Evolutionary conservation across 495 filamentous ascomycete species (phyloP).

Genomic region (Parathielavia hyrcaniae): DNA sequence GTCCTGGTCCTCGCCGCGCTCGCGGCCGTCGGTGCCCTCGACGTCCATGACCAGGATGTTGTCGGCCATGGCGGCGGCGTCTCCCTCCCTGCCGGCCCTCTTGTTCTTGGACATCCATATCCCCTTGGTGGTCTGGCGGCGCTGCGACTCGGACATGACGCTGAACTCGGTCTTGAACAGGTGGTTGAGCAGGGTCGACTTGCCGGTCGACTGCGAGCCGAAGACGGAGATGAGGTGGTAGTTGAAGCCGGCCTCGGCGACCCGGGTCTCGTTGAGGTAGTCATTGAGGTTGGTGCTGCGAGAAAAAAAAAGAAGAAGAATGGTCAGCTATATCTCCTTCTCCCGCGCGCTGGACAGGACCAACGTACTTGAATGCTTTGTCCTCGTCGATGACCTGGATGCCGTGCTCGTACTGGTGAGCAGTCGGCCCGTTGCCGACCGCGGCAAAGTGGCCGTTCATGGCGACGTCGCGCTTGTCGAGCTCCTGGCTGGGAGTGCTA

Average conservation of each 20-base stretch:
- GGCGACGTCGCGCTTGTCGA: slow-evolving; percentile 17
- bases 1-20: slow-evolving; percentile 96
- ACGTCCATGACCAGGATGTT: slow-evolving; percentile 99
- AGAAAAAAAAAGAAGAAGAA: slow-evolving; percentile 5
- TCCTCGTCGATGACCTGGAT: slow-evolving; percentile 95
- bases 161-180: slow-evolving; percentile 94
- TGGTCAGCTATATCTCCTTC: slow-evolving; percentile 6
- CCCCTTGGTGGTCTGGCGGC: slow-evolving; percentile 94
- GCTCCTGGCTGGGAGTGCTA: not conserved
- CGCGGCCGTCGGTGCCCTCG: slow-evolving; percentile 93
- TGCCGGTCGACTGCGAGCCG: slow-evolving; percentile 96
- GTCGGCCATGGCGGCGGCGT: slow-evolving; percentile 66
- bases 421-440: slow-evolving; percentile 59
- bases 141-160: slow-evolving; percentile 87
- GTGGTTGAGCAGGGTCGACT: slow-evolving; percentile 93
- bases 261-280: slow-evolving; percentile 71
- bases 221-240: slow-evolving; percentile 99
- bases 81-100: slow-evolving; percentile 39
- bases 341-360: not conserved
- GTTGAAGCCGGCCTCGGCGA: slow-evolving; percentile 87
- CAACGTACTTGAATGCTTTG: slow-evolving; percentile 86
- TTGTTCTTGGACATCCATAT: slow-evolving; percentile 99
- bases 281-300: slow-evolving; percentile 67
- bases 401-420: slow-evolving; percentile 78
- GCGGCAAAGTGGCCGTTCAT: slow-evolving; percentile 88